Base-by-base conservation (phyloP, 768 basidiomycete species). In the Daedaleopsis sinensis region DNA sequence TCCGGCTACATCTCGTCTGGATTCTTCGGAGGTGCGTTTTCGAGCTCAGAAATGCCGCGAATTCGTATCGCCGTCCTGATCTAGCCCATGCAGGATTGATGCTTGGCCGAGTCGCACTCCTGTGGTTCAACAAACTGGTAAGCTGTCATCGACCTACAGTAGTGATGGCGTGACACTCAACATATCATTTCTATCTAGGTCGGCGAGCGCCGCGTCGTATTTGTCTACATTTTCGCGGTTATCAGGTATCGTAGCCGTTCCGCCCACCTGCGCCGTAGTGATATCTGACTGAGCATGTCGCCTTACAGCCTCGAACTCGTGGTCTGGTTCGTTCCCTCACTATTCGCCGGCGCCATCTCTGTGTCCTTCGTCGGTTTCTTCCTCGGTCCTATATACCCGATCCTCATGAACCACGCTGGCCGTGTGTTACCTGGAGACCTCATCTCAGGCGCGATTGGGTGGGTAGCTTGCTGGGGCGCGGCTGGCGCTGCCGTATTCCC, bases 261-360 rank as follows among this genome's bases (percentile, higher is more conserved):
- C 35, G 12, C 38, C 12, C 51, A 50, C 35, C 39, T 69, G n/a
- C 19, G n/a, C 71, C 19, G 61, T 76, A 3, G 71, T 74, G 4
- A 12, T 9, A 24, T 38, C 9, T 4, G 32, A 39, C 37, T 44
- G 27, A 18, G 52, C 18, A 51, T 21, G 59, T 65, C 16, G 72
- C 72, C 11, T 74, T 72, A 52, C 58, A 84, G 80, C 16, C 74
- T 89, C 35, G 80, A 88, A 63, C 66, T 88, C 38, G 71, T 82
- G 38, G 74, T 89, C 6, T 89, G 88, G 87, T 72, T 82, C 2
- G 82, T 82, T 0, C 82, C 82, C 0, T 78, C 76, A 10, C 70
- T 89, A 43, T 70, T 85, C 27, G 82, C 78, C 12, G 79, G 79
- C 52, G 87, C 84, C 0, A 72, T 88, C 5, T 77, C 80, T 18